phyloP scores from a whole-genome alignment of 2,329 filamentous ascomycete species.

The Ilyonectria sp. region DNA sequence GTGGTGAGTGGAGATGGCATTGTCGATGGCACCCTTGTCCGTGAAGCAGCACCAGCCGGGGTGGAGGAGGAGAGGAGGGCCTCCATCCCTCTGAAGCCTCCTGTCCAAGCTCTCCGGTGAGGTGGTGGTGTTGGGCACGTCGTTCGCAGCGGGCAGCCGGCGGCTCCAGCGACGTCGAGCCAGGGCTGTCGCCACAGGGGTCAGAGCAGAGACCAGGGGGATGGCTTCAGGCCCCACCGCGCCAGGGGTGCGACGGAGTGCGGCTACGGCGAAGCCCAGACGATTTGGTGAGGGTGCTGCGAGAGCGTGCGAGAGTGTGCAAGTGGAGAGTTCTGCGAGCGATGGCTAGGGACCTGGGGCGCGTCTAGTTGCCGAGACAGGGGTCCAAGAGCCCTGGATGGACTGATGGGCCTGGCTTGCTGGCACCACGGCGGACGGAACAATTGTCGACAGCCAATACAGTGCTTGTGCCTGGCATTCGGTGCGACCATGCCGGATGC shows the following conservation, averaged over 20 bases:
- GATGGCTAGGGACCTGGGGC: constrained; percentile 26
- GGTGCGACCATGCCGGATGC: constrained; percentile 6
- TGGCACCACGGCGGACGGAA: constrained; percentile 39
- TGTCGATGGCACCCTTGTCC: constrained; percentile 33
- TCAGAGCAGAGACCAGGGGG: constrained; percentile 22
- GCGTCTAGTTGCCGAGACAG: constrained; percentile 38
- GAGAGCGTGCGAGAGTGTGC: not conserved
- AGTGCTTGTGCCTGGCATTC: constrained; percentile 39
- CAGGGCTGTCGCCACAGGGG: constrained; percentile 30
- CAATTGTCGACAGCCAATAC: constrained; percentile 43
- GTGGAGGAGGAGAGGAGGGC: constrained; percentile 35
- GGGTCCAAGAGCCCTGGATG: constrained; percentile 34
- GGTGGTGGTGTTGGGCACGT: constrained; percentile 42
- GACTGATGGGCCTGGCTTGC: constrained; percentile 42
- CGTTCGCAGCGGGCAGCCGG: constrained; percentile 37
- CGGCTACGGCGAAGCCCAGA: constrained; percentile 37
- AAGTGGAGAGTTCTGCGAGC: not conserved
- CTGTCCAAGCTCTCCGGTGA: constrained; percentile 46
- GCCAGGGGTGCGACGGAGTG: constrained; percentile 36
- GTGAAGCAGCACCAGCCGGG: constrained; percentile 28
- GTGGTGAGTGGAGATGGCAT: constrained; percentile 40
- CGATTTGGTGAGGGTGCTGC: constrained; percentile 31
- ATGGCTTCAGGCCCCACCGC: constrained; percentile 23
- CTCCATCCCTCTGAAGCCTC: constrained; percentile 30
- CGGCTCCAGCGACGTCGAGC: constrained; percentile 40